Evolutionary conservation across 768 basidiomycete genomes (phyloP).

Genomic region (Pisolithus sp.): DNA sequence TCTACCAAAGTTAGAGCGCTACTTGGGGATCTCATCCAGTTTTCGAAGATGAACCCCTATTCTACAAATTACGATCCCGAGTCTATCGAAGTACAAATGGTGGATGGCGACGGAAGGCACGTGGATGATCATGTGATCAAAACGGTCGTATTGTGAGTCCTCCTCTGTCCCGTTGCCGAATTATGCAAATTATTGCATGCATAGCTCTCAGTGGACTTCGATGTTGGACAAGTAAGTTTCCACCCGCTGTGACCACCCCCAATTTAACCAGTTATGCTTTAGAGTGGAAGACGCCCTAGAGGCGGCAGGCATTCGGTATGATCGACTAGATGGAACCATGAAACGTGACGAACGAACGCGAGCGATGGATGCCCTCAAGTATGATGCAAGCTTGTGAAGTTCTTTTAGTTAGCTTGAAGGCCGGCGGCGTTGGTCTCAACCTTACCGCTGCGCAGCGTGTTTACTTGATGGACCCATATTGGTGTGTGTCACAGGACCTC

Average conservation of each 20-base stretch:
- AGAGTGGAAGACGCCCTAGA: constrained; percentile 90
- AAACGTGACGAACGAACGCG: constrained; percentile 87
- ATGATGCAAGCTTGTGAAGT: constrained; percentile 90
- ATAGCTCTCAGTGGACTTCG: constrained; percentile 87
- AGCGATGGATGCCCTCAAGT: constrained; percentile 89
- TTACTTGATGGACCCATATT: constrained; percentile 97
- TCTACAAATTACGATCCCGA: constrained; percentile 82
- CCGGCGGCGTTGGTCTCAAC: constrained; percentile 95
- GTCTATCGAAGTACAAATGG: constrained; percentile 66
- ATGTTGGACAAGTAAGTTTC: constrained; percentile 81
- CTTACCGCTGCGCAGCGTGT: constrained; percentile 90
- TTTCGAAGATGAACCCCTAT: constrained; percentile 79
- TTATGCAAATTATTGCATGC: constrained; percentile 8
- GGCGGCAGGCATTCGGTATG: constrained; percentile 74
- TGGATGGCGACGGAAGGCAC: constrained; percentile 66
- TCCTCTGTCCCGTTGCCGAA: constrained; percentile 10
- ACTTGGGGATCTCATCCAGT: constrained; percentile 70
- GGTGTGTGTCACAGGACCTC: constrained; percentile 38
- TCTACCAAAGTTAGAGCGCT: constrained; percentile 89
- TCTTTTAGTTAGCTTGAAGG: constrained; percentile 90
- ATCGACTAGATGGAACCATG: constrained; percentile 96
- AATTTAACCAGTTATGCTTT: not conserved
- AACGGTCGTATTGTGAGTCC: constrained; percentile 89
- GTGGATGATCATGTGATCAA: constrained; percentile 71
- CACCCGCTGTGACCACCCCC: not conserved